Percentiles rank a stretch among this genome's conserved stretches.
Conservation (phyloP, 148 eudicot genomes). For the Heliamphora exappendiculata region DNA sequence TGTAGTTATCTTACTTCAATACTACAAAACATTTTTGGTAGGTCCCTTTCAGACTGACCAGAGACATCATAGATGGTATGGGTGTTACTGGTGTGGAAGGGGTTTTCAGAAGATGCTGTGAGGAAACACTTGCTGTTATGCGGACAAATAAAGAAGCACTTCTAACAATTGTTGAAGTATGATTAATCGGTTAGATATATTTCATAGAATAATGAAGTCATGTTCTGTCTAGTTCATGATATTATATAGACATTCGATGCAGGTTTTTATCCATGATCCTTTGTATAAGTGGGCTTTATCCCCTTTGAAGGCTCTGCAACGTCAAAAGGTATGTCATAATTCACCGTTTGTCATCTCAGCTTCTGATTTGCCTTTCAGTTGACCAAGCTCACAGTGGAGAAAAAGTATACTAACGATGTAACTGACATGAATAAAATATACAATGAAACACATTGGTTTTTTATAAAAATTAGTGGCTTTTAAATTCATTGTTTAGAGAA, state of each 20-base stretch:
- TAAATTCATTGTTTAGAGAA: neutral
- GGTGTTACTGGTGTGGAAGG: constrained; percentile 97
- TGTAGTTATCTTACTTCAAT: constrained; percentile 3
- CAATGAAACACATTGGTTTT: neutral
- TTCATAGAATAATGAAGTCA: neutral
- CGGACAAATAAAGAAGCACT: constrained; percentile 95
- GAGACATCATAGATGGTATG: constrained; percentile 95
- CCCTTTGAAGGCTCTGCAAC: constrained; percentile 89
- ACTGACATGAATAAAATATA: neutral
- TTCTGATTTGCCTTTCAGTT: constrained; percentile 7
- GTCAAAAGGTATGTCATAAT: constrained; percentile 64
- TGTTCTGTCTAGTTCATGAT: neutral
- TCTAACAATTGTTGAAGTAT: constrained; percentile 88
- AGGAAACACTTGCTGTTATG: constrained; percentile 94
- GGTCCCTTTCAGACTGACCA: constrained; percentile 93
- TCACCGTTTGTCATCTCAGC: neutral
- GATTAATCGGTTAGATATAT: neutral
- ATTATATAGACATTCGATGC: constrained; percentile 20
- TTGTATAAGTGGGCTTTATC: constrained; percentile 98
- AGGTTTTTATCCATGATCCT: constrained; percentile 99
- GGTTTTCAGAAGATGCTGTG: constrained; percentile 92
- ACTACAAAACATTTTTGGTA: constrained; percentile 21
- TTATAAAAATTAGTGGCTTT: neutral
- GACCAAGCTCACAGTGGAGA: neutral
- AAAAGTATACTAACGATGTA: neutral